Conservation (phyloP, 305 asterid species). For the Rubia peregrina region DNA sequence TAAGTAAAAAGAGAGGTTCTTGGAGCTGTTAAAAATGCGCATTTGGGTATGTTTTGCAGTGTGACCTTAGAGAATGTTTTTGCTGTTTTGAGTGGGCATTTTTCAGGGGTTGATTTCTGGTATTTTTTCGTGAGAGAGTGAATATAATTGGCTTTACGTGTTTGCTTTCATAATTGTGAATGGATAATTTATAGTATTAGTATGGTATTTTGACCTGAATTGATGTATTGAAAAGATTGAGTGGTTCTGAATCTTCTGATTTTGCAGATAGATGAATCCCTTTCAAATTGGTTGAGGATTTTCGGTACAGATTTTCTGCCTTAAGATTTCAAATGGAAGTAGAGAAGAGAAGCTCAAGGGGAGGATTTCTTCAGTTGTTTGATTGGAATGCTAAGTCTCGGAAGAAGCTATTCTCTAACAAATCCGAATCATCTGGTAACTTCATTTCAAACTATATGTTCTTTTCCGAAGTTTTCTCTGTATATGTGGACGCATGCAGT, state of each 20-base stretch:
- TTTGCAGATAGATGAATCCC: conserved; percentile 30
- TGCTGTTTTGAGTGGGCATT: background rate
- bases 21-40: background rate
- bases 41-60: background rate
- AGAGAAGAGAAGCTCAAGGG: conserved; percentile 72
- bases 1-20: background rate
- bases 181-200: background rate
- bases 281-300: conserved; percentile 23
- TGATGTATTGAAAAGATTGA: conserved; percentile 4
- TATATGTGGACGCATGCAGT: background rate
- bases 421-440: conserved; percentile 68
- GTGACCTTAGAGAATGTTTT: background rate
- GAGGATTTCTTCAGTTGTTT: conserved; percentile 88
- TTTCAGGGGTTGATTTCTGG: background rate
- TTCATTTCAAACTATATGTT: background rate
- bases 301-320: conserved; percentile 16
- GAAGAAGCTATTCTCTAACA: conserved; percentile 88
- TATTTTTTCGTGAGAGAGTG: background rate
- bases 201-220: background rate
- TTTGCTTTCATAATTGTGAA: background rate
- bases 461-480: conserved; percentile 9
- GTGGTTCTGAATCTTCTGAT: conserved; percentile 7
- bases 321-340: conserved; percentile 63
- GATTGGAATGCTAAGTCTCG: conserved; percentile 95
- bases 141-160: background rate